Base-by-base conservation (phyloP, 2,329 filamentous ascomycete genomes). In the Apiospora aurea region DNA sequence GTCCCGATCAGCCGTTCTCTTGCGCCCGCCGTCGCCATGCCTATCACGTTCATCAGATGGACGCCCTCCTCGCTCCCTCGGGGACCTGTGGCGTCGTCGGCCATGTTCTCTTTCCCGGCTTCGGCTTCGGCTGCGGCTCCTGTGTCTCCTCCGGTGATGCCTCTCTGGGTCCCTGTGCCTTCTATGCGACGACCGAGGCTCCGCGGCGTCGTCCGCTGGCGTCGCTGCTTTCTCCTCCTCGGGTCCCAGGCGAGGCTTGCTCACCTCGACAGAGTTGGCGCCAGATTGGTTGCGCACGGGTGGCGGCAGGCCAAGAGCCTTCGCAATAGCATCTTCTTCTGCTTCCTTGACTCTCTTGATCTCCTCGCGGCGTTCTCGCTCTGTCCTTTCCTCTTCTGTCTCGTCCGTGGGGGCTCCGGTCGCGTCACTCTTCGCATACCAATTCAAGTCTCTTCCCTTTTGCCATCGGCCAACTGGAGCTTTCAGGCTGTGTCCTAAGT, bases 401-500 rank as follows among this genome's bases (percentile, higher is more conserved):
- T 90, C 90, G 74, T 81, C 85, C 4, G 88, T 83, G 14, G 84
- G 83, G 21, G 86, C 82, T 43, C 87, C 85, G 11, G 77, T 77
- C 29, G 81, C 80, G 38, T 87, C 82, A 3, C 82, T 85, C 77
- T 90, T 92, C 61, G 89, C 88, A 76, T 92, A 92, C 90, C 90
- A 92, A 72, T 84, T 87, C 11, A 92, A 83, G 71, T 91, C 89
- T 73, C 90, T 91, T 10, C 92, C 91, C 79, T 96, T 91, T 78
- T 96, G 94, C 95, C 95, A 98, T 75, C 95, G 92, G 10, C 95
- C 95, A 4, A 97, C 95, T 0, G 95, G 94, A 0, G 95, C 95
- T 87, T 96, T 97, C 72, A 98, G 84, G 72, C 93, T 96, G 84
- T 98, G 95, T 70, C 95, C 95, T 10, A 98, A 92, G 81, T 91